phyloP scores from a whole-genome alignment of 495 filamentous ascomycete genomes.

The Lepraria neglecta region DNA sequence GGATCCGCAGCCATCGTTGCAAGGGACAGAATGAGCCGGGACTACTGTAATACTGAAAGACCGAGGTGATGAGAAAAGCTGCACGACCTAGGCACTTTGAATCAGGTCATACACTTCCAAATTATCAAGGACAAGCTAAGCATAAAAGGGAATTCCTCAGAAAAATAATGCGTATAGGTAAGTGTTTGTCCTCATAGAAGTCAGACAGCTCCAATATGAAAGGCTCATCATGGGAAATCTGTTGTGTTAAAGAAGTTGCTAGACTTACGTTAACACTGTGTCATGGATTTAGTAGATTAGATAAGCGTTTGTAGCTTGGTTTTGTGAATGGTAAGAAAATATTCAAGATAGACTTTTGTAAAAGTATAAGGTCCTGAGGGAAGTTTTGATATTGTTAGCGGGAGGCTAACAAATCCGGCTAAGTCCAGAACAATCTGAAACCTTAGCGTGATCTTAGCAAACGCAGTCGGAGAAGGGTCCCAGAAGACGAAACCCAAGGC shows the following conservation, averaged over 20 bases:
- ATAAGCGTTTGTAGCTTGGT: neutral
- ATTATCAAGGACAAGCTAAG: neutral
- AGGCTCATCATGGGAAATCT: slow-evolving; percentile 50
- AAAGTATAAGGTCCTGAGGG: no score
- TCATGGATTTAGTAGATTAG: neutral
- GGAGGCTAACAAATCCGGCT: neutral
- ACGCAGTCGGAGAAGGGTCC: neutral
- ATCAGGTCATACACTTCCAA: no score
- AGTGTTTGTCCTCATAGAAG: slow-evolving; percentile 48
- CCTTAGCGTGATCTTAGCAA: neutral
- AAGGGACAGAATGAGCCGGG: slow-evolving; percentile 30
- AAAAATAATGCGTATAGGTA: slow-evolving; percentile 36
- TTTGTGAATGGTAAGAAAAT: no score
- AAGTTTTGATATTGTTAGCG: neutral
- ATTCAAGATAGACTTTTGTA: no score
- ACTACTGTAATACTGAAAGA: slow-evolving; percentile 19
- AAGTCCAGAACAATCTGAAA: slow-evolving; percentile 5
- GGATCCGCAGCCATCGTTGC: slow-evolving; percentile 34
- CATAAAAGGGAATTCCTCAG: slow-evolving; percentile 22
- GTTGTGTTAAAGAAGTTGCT: neutral
- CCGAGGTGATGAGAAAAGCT: neutral
- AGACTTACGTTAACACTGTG: neutral
- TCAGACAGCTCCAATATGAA: slow-evolving; percentile 99
- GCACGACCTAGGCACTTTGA: neutral
- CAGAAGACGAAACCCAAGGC: neutral